Evolutionary conservation across 1,284 basidiomycete species (phyloP).

Genomic region (Irpex rosettiformis): DNA sequence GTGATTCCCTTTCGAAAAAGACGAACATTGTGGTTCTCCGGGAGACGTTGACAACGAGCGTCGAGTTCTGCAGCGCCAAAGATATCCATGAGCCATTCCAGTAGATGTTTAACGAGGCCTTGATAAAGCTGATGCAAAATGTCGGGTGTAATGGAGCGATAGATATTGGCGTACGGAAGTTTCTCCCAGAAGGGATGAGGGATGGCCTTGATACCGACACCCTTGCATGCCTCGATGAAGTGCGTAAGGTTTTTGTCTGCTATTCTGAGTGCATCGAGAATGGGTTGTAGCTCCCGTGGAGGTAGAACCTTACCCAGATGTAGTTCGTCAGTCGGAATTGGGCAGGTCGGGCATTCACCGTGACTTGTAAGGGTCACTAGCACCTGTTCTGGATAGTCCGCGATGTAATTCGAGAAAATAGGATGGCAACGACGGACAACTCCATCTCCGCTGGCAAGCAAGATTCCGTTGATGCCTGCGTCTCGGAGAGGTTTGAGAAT

Average conservation of each 20-base stretch:
- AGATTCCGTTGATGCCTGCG: conserved; percentile 16
- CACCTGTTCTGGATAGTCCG: conserved; percentile 28
- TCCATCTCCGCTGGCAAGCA: conserved; percentile 24
- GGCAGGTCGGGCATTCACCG: conserved; percentile 22
- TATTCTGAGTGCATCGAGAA: conserved; percentile 9
- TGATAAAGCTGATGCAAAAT: conserved; percentile 40
- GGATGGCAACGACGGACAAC: conserved; percentile 21
- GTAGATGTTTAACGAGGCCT: conserved; percentile 30
- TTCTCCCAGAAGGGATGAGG: conserved; percentile 36
- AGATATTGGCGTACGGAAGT: conserved; percentile 34
- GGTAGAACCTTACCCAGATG: neutral
- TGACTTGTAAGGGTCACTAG: conserved; percentile 20
- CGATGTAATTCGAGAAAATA: conserved; percentile 24
- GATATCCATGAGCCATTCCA: conserved; percentile 21
- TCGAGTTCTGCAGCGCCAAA: conserved; percentile 21
- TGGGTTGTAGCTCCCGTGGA: conserved; percentile 1
- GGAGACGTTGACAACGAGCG: conserved; percentile 17
- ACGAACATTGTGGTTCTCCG: conserved; percentile 19
- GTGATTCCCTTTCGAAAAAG: conserved; percentile 24
- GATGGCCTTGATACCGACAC: conserved; percentile 16
- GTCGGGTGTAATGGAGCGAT: conserved; percentile 35
- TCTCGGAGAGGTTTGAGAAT: conserved; percentile 19
- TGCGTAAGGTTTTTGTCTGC: neutral
- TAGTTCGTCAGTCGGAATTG: conserved; percentile 9
- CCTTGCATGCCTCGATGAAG: conserved; percentile 11